Base-by-base conservation (phyloP, 2,329 filamentous ascomycete genomes). In the Aspergillus eucalypticola region DNA sequence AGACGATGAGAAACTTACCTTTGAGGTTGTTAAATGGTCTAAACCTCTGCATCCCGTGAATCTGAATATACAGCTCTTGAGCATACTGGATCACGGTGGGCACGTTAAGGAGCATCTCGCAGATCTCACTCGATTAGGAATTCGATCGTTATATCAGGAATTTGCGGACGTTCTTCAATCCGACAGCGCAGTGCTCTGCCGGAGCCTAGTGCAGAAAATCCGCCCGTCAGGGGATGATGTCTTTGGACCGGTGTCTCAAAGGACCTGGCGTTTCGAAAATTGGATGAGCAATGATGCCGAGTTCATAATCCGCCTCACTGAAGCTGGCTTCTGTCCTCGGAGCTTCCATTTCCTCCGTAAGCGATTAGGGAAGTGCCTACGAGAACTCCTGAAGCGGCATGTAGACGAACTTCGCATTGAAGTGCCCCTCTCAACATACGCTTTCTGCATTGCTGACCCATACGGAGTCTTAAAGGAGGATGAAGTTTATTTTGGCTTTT, bases 371-470 rank as follows among this genome's bases (percentile, higher is more conserved):
- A 70, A 67, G 2, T 76, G 78, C 25, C 68, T 85, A 2, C 68
- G 64, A 7, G 61, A 70, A 4, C 73, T 79, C 53, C 74, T 84
- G 19, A 62, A 75, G 3, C 71, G 70, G 3, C 76, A 80, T 57
- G 76, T 82, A 13, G 72, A 80, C 5, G 79, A 80, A 17, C 68
- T 85, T 11, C 76, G 77, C 27, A 79, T 86, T 17, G 75, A 76
- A 8, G 71, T 87, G 2, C 75, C 76, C 0, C 75, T 79, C 17
- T 84, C 84, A 0, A 84, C 85, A 0, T 82, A 79, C 64, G 76
- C 84, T 0, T 82, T 80, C 60, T 86, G 85, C 17, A 77, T 88
- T 13, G 82, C 84, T 1, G 86, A 88, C 69, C 84, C 82, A 0
- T 73, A 77, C 2, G 79, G 78, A 0, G 73, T 83, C 1, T 72